phyloP scores from a whole-genome alignment of 169 alveolate genomes.

The Babesia gibsoni region DNA sequence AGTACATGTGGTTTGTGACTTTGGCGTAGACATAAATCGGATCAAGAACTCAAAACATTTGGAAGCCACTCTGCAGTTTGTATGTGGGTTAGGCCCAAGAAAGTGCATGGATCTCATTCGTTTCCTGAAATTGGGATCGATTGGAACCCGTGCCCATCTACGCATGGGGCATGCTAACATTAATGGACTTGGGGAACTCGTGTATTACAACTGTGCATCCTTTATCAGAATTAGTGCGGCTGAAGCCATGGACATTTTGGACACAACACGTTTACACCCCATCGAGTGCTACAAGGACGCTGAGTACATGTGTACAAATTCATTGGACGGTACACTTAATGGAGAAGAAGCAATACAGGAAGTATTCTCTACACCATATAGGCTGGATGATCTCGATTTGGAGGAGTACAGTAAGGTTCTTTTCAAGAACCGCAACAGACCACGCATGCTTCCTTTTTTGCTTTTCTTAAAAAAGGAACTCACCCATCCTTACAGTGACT shows the following conservation, averaged over 20 bases:
- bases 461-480: constrained; percentile 68
- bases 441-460: constrained; percentile 71
- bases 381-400: constrained; percentile 65
- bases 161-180: constrained; percentile 22
- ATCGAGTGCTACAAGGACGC: constrained; percentile 64
- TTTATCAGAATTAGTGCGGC: constrained; percentile 50
- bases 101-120: constrained; percentile 51
- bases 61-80: constrained; percentile 56
- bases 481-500: constrained; percentile 69
- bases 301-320: constrained; percentile 68
- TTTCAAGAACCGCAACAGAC: constrained; percentile 55
- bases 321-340: constrained; percentile 61
- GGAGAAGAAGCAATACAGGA: constrained; percentile 64
- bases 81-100: constrained; percentile 73
- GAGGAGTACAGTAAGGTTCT: constrained; percentile 53
- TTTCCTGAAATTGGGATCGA: constrained; percentile 24
- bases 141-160: constrained; percentile 36
- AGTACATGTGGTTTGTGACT: constrained; percentile 26
- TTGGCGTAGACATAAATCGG: constrained; percentile 41
- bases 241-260: constrained; percentile 59
- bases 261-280: constrained; percentile 77
- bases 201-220: constrained; percentile 69
- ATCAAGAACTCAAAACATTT: constrained; percentile 14
- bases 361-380: constrained; percentile 33
- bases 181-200: constrained; percentile 59